These are phyloP conservation scores for Saccharomyces uvarum DNA, from an alignment of 1,139 yeast genomes.

Conservation along the genomic window DNA sequence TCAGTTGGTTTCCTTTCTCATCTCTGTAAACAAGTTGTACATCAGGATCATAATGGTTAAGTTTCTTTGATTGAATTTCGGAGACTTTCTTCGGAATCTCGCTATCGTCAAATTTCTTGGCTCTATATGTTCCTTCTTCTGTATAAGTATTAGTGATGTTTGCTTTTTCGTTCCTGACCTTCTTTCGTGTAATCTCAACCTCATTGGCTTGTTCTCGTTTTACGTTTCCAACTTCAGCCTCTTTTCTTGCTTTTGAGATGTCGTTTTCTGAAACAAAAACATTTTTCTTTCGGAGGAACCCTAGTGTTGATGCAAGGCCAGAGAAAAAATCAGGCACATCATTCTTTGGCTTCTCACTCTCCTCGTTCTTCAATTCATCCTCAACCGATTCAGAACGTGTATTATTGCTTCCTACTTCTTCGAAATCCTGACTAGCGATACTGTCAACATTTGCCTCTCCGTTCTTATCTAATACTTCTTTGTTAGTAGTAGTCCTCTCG, in stretches of 20 bases:
- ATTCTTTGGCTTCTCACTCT: background rate
- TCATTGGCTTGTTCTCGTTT: background rate
- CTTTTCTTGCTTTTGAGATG: constrained; percentile 18
- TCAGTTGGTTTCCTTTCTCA: constrained; percentile 57
- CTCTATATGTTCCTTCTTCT: background rate
- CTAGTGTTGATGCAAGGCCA: constrained; percentile 54
- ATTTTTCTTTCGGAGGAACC: constrained; percentile 44
- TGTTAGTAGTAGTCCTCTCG: constrained; percentile 6
- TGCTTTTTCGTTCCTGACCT: background rate
- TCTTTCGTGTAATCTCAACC: too few species aligned
- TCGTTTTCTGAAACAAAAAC: constrained; percentile 28
- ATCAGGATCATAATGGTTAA: constrained; percentile 53
- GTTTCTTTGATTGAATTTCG: constrained; percentile 23
- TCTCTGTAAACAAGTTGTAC: constrained; percentile 62
- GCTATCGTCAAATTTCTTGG: constrained; percentile 27
- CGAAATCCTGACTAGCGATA: background rate
- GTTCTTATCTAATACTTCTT: constrained; percentile 6
- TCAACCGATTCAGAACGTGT: background rate
- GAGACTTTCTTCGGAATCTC: constrained; percentile 27
- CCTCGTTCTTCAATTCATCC: background rate
- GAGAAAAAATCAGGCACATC: constrained; percentile 35
- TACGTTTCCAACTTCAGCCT: constrained; percentile 10
- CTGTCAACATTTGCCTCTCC: constrained; percentile 8
- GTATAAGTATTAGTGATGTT: background rate
- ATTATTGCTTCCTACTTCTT: background rate